phyloP scores from a whole-genome alignment of 257 asterid species.

The Anisodus acutangulus region DNA sequence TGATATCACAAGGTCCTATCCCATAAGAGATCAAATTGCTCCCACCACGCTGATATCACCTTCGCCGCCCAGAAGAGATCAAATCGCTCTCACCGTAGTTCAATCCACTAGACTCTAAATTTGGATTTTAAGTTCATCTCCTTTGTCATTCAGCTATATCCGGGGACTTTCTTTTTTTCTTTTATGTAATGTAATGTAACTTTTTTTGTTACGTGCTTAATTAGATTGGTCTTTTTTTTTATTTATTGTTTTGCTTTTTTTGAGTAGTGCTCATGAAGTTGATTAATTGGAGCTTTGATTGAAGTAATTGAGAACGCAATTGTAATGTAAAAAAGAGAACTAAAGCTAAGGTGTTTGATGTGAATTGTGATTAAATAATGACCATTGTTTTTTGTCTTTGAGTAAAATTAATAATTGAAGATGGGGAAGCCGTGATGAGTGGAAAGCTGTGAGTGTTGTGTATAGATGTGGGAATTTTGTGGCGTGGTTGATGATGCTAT shows the following conservation, averaged over 20 bases:
- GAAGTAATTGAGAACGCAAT: constrained; percentile 27
- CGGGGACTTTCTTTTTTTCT: background rate
- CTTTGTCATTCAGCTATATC: no score
- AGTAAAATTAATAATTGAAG: constrained; percentile 41
- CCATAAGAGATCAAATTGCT: no score
- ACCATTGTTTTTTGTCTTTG: background rate
- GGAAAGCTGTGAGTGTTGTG: constrained; percentile 40
- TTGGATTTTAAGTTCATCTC: no score
- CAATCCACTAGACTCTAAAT: no score
- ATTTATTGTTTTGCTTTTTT: background rate
- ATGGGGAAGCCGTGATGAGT: constrained; percentile 35
- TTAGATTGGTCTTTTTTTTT: constrained; percentile 32
- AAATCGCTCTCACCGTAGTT: no score
- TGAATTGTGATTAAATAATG: constrained; percentile 26
- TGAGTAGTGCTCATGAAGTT: constrained; percentile 24
- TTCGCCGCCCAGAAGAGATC: no score
- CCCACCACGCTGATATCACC: no score
- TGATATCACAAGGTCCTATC: no score
- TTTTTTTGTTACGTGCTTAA: constrained; percentile 23
- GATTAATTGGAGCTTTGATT: background rate
- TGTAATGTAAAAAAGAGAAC: background rate
- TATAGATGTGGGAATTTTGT: constrained; percentile 29
- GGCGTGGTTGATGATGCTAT: constrained; percentile 35
- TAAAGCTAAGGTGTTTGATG: background rate
- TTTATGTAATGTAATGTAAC: background rate